A percentile compares a stretch with the other conserved stretches of the same genome.
Evolutionary conservation across 148 eudicot genomes (phyloP).

Genomic region (Drosera capensis): DNA sequence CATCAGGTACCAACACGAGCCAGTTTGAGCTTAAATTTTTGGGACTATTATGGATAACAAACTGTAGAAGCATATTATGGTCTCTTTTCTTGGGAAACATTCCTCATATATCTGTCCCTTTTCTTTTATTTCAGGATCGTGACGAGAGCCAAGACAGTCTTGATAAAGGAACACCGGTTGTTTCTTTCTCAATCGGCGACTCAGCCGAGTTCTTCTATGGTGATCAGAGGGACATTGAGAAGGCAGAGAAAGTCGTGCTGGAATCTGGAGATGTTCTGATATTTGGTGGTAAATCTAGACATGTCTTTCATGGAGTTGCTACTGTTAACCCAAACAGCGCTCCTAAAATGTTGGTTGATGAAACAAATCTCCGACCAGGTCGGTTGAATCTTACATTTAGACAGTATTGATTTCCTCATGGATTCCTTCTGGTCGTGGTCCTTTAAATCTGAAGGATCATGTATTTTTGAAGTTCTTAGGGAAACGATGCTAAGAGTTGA

Average conservation of each 20-base stretch:
- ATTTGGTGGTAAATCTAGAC: slow-evolving; percentile 54
- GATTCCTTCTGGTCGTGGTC: no score
- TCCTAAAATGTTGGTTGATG: slow-evolving; percentile 21
- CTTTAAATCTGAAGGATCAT: no score
- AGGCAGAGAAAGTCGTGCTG: slow-evolving; percentile 26
- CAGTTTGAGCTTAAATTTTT: no score
- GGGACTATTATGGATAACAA: no score
- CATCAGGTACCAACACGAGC: slow-evolving; percentile 38
- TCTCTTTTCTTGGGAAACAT: no score
- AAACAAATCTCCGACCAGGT: slow-evolving; percentile 30
- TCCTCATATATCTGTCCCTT: not conserved
- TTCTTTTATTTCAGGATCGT: slow-evolving; percentile 25
- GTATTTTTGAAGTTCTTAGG: no score
- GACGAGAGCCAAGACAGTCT: slow-evolving; percentile 42
- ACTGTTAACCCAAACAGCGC: slow-evolving; percentile 33
- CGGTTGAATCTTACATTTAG: slow-evolving; percentile 66
- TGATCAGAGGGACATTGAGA: slow-evolving; percentile 22
- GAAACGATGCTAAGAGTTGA: no score
- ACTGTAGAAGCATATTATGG: no score
- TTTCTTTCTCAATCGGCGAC: slow-evolving; percentile 51
- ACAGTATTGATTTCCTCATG: no score
- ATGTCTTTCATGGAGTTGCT: slow-evolving; percentile 47
- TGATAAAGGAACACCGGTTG: slow-evolving; percentile 36
- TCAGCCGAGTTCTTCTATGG: slow-evolving; percentile 61
- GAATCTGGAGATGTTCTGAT: slow-evolving; percentile 62